These are phyloP conservation scores for Ananas comosus DNA, from an alignment of 176 grass and related monocot species.

Conservation along the genomic window DNA sequence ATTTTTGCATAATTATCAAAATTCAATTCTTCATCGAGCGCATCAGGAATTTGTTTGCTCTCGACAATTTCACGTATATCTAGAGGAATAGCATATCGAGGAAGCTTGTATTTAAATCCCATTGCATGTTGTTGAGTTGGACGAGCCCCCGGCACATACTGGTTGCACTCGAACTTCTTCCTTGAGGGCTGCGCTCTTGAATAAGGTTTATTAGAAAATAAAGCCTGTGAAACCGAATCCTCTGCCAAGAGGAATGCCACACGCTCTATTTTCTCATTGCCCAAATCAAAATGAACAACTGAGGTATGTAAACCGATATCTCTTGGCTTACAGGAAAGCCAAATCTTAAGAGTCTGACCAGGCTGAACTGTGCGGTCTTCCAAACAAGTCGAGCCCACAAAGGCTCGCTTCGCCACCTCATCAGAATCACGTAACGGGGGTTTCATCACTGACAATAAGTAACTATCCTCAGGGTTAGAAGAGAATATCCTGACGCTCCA, in stretches of 20 bases:
- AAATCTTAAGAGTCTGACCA: conserved; percentile 61
- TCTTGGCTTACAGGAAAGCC: conserved; percentile 83
- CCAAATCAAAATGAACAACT: conserved; percentile 79
- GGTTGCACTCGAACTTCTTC: conserved; percentile 41
- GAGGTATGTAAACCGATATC: conserved; percentile 82
- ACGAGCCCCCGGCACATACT: conserved; percentile 53
- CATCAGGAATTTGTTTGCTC: conserved; percentile 48
- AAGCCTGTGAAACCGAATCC: conserved; percentile 56
- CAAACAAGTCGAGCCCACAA: conserved; percentile 51
- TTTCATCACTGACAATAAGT: conserved; percentile 65
- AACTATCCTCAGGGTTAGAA: conserved; percentile 83
- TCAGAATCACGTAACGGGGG: conserved; percentile 46
- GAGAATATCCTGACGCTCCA: conserved; percentile 89
- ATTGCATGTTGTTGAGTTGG: conserved; percentile 33
- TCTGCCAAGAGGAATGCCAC: conserved; percentile 76
- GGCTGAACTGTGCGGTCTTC: conserved; percentile 70
- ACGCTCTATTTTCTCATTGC: conserved; percentile 75
- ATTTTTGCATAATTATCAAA: conserved; percentile 47
- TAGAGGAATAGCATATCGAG: conserved; percentile 54
- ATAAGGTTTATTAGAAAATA: conserved; percentile 64
- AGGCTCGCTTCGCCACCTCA: conserved; percentile 35
- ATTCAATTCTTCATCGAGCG: conserved; percentile 46
- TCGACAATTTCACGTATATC: conserved; percentile 57
- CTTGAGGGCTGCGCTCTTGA: conserved; percentile 33
- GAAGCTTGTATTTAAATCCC: conserved; percentile 60